These are phyloP conservation scores for Leishmania tropica DNA, from an alignment of 208 protist species.

Conservation along the genomic window DNA sequence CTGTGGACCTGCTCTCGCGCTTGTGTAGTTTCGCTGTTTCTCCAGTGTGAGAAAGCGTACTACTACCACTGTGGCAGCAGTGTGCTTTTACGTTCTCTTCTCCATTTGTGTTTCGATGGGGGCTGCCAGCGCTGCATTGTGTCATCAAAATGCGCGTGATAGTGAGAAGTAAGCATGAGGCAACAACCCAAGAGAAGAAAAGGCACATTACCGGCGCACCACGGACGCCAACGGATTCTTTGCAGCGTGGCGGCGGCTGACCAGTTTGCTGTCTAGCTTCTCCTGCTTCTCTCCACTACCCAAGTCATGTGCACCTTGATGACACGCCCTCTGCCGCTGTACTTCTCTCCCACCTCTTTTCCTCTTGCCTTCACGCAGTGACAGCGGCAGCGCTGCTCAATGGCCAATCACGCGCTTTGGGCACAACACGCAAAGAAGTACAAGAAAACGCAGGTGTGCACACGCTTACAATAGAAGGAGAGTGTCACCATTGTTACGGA, in stretches of 20 bases:
- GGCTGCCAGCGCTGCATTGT: background rate
- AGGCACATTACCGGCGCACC: background rate
- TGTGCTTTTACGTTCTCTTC: background rate
- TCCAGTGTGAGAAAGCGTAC: background rate
- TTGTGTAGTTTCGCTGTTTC: background rate
- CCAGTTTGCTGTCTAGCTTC: background rate
- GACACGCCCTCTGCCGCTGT: background rate
- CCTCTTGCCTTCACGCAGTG: background rate
- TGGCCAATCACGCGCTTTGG: background rate
- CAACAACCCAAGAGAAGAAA: background rate
- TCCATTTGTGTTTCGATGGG: background rate
- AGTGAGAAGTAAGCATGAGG: background rate
- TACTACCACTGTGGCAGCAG: background rate
- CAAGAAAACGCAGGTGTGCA: background rate
- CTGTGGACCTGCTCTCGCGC: background rate
- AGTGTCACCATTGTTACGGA: background rate
- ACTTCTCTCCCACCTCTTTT: background rate
- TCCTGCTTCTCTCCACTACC: background rate
- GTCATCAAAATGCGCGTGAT: background rate
- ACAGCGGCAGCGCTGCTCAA: background rate
- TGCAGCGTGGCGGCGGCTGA: background rate
- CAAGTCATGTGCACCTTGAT: background rate
- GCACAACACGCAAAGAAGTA: background rate
- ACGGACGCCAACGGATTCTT: background rate
- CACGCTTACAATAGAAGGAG: background rate